phyloP scores from a whole-genome alignment of 257 asterid genomes.

The Salvia rosmarinus region DNA sequence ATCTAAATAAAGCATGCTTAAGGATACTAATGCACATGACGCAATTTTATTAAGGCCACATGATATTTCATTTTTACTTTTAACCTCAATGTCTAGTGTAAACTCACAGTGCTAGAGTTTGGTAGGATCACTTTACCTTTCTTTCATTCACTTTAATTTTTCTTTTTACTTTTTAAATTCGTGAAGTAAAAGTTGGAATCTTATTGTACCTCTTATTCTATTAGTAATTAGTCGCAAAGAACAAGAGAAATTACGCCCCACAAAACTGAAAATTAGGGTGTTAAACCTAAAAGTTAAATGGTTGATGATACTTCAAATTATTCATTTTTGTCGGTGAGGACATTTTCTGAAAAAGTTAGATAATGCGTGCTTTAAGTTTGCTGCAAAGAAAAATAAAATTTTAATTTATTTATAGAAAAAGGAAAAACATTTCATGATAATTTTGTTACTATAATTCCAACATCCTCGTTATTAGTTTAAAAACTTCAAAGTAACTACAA shows the following conservation, averaged over 20 bases:
- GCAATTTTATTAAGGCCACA: background rate
- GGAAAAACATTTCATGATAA: too few species aligned
- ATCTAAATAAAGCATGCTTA: background rate
- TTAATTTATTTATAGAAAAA: too few species aligned
- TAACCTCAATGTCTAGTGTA: background rate
- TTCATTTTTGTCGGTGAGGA: background rate
- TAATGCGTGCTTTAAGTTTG: background rate
- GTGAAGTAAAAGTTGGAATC: constrained; percentile 8
- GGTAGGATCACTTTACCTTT: constrained; percentile 14
- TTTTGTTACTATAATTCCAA: too few species aligned
- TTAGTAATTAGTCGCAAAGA: background rate
- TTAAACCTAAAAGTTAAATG: background rate
- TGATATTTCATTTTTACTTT: background rate
- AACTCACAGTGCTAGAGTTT: background rate
- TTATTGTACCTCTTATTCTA: background rate
- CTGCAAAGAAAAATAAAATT: too few species aligned
- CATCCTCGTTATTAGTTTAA: too few species aligned
- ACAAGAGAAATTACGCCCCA: background rate
- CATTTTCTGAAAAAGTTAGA: background rate
- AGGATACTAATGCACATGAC: background rate
- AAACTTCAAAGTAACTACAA: too few species aligned
- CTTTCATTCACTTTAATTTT: background rate
- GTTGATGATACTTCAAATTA: background rate
- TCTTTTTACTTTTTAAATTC: too few species aligned
- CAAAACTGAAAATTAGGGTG: background rate